Conservation (phyloP, 2,329 filamentous ascomycete genomes). For the Zalaria obscura region DNA sequence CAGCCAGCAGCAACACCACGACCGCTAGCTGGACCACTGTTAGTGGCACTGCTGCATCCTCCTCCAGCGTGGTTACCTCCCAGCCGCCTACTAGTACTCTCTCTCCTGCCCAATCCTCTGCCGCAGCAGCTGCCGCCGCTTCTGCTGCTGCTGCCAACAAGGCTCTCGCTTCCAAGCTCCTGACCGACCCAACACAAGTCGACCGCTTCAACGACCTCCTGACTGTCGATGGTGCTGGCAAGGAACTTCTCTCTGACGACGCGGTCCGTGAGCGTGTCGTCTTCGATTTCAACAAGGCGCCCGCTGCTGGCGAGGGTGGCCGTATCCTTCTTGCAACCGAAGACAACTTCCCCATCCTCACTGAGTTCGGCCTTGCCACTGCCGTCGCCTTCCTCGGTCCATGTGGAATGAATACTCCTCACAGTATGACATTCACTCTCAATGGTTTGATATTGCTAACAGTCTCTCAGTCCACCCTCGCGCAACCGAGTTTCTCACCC, state of each 20-base stretch:
- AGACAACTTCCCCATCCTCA: slow-evolving; percentile 24
- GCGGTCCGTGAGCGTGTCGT: slow-evolving; percentile 35
- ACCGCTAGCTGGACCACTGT: slow-evolving; percentile 5
- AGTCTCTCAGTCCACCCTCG: slow-evolving; percentile 25
- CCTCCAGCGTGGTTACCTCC: not conserved
- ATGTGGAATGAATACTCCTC: slow-evolving; percentile 33
- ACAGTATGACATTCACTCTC: slow-evolving; percentile 8
- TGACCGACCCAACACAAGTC: slow-evolving; percentile 20
- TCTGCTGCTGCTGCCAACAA: slow-evolving; percentile 7
- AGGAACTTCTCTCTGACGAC: slow-evolving; percentile 16
- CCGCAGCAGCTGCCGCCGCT: slow-evolving; percentile 1
- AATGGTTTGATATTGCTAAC: too few relatives aligned
- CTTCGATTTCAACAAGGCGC: slow-evolving; percentile 42
- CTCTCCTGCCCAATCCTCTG: slow-evolving; percentile 5
- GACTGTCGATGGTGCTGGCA: slow-evolving; percentile 14
- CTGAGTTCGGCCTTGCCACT: slow-evolving; percentile 22
- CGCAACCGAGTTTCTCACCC: slow-evolving; percentile 33
- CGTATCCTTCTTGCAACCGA: slow-evolving; percentile 15
- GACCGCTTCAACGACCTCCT: slow-evolving; percentile 24
- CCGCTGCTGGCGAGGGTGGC: slow-evolving; percentile 12
- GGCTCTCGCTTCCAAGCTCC: slow-evolving; percentile 11
- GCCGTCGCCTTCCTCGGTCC: slow-evolving; percentile 26
- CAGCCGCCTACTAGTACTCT: not conserved
- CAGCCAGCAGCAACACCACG: slow-evolving; percentile 2
- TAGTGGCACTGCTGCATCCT: slow-evolving; percentile 4